These are phyloP conservation scores for Kingdonia uniflora DNA, from an alignment of 164 flowering plant species.

Conservation along the genomic window DNA sequence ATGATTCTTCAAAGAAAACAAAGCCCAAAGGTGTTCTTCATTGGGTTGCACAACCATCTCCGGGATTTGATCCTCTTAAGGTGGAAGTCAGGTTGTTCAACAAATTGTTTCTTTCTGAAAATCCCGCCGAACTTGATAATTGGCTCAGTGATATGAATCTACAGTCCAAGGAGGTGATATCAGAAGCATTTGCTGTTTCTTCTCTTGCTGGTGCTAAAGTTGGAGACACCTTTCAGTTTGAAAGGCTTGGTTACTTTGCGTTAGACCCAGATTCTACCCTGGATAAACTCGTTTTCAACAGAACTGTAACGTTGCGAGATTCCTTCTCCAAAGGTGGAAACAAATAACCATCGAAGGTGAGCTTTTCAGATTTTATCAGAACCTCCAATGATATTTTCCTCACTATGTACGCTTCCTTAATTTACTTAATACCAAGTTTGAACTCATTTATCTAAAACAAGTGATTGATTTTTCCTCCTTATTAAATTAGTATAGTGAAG, in stretches of 20 bases:
- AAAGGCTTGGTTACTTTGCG: conserved; percentile 85
- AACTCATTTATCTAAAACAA: too few species aligned
- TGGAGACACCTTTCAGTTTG: conserved; percentile 87
- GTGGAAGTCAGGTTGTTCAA: conserved; percentile 92
- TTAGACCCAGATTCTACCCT: conserved; percentile 69
- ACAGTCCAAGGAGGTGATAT: conserved; percentile 58
- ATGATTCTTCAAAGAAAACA: conserved; percentile 67
- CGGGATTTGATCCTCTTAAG: conserved; percentile 67
- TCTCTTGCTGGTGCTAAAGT: conserved; percentile 41
- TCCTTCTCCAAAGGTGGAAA: conserved; percentile 59
- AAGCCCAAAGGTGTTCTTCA: conserved; percentile 96
- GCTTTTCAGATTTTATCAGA: too few species aligned
- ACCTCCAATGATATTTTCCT: too few species aligned
- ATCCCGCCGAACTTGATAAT: conserved; percentile 83
- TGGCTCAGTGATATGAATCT: conserved; percentile 85
- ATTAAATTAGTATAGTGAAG: too few species aligned
- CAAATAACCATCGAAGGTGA: conserved; percentile 6
- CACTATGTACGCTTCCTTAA: too few species aligned
- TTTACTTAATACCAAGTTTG: too few species aligned
- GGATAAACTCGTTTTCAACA: conserved; percentile 72
- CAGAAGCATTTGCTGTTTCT: conserved; percentile 64
- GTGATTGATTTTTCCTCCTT: too few species aligned
- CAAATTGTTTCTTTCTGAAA: conserved; percentile 78
- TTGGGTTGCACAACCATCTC: conserved; percentile 88
- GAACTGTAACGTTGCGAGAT: conserved; percentile 76